Evolutionary conservation across 2,329 filamentous ascomycete species (phyloP).

Genomic region (Metarhizium brunneum): DNA sequence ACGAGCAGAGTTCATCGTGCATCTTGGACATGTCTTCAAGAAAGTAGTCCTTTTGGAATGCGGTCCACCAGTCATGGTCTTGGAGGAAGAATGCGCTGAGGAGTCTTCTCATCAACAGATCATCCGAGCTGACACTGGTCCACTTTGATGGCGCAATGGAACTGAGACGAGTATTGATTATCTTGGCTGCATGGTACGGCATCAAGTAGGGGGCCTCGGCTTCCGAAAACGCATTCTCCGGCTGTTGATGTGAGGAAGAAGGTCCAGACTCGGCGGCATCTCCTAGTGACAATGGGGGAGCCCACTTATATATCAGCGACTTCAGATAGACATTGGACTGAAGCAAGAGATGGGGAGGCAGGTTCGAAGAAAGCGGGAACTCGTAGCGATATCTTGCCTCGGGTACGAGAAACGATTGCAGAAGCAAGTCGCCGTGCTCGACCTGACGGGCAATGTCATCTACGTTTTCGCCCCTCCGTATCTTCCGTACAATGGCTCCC

Average conservation of each 20-base stretch:
- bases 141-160: slow-evolving; percentile 20
- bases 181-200: slow-evolving; percentile 21
- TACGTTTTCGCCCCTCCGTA: slow-evolving; percentile 11
- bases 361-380: slow-evolving; percentile 22
- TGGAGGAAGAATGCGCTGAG: slow-evolving; percentile 16
- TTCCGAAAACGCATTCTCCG: not conserved
- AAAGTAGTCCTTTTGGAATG: slow-evolving; percentile 26
- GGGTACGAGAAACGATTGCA: slow-evolving; percentile 23
- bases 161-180: slow-evolving; percentile 20
- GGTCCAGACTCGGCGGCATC: not conserved
- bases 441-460: slow-evolving; percentile 21
- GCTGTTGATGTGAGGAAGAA: not conserved
- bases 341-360: slow-evolving; percentile 16
- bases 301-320: slow-evolving; percentile 13
- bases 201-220: slow-evolving; percentile 14
- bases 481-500: not conserved
- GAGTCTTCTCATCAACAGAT: slow-evolving; percentile 20
- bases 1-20: slow-evolving; percentile 21
- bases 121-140: slow-evolving; percentile 22
- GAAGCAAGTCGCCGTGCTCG: slow-evolving; percentile 22
- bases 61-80: slow-evolving; percentile 21
- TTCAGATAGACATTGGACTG: slow-evolving; percentile 13
- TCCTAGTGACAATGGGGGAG: not conserved
- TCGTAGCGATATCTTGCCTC: slow-evolving; percentile 25
- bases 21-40: slow-evolving; percentile 23